phyloP scores from a whole-genome alignment of 1,284 basidiomycete genomes.

The Malassezia japonica region DNA sequence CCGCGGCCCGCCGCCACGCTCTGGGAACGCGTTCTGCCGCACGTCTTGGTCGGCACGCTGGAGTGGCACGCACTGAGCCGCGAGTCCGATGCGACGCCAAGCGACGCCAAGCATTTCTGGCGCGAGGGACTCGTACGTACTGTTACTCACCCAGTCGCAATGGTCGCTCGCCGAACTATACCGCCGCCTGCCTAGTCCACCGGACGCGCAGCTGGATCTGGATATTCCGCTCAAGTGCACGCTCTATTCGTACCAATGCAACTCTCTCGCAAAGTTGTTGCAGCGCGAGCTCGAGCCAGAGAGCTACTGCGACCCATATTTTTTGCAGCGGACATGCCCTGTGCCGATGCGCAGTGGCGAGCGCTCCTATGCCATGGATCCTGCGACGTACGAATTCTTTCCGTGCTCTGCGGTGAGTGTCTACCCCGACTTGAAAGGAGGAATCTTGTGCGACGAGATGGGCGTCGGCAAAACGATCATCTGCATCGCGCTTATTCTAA shows the following conservation, averaged over 20 bases:
- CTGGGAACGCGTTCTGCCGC: slow-evolving; percentile 4
- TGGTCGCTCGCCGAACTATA: slow-evolving; percentile 13
- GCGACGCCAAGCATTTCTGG: no score
- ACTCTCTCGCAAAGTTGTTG: slow-evolving; percentile 16
- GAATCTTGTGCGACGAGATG: slow-evolving; percentile 24
- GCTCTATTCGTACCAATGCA: slow-evolving; percentile 15
- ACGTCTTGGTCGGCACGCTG: background rate
- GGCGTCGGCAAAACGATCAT: slow-evolving; percentile 23
- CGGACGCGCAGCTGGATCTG: background rate
- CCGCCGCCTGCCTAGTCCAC: slow-evolving; percentile 9
- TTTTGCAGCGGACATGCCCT: slow-evolving; percentile 1
- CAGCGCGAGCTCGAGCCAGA: slow-evolving; percentile 16
- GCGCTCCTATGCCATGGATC: slow-evolving; percentile 7
- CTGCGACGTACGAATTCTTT: background rate
- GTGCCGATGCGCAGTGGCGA: background rate
- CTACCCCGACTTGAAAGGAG: slow-evolving; percentile 16
- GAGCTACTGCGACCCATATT: slow-evolving; percentile 10
- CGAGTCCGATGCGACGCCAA: slow-evolving; percentile 1
- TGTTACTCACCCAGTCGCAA: background rate
- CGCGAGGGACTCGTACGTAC: background rate
- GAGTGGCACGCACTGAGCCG: slow-evolving; percentile 10
- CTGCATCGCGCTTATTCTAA: slow-evolving; percentile 16
- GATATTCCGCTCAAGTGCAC: slow-evolving; percentile 2
- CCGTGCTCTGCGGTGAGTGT: background rate
- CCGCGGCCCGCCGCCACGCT: background rate